Evolutionary conservation across 352 stramenopile genomes (phyloP).

Genomic region (Phytophthora quininea): DNA sequence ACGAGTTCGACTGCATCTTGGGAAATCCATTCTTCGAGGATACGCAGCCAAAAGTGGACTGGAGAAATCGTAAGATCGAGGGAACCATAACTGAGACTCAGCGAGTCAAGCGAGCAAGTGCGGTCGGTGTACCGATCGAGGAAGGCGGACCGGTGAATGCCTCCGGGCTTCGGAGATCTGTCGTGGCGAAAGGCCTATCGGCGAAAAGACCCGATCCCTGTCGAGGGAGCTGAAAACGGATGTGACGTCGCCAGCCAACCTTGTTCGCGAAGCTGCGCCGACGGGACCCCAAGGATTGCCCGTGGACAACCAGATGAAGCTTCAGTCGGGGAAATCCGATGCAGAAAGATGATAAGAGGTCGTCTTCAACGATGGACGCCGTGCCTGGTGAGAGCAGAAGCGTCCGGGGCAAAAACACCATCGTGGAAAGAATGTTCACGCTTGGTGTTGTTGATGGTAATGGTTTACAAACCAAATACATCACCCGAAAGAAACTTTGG

Average conservation of each 20-base stretch:
- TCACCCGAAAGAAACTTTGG: slow-evolving; percentile 1
- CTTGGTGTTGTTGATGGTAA: neutral
- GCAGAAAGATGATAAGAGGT: neutral
- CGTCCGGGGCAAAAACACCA: neutral
- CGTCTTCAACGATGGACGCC: neutral
- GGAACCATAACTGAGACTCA: slow-evolving; percentile 3
- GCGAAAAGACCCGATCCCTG: slow-evolving; percentile 1
- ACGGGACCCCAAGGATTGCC: slow-evolving; percentile 2
- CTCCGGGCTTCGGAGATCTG: slow-evolving; percentile 13
- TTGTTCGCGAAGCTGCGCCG: neutral
- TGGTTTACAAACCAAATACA: neutral
- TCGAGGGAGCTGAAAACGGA: slow-evolving; percentile 3
- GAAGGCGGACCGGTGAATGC: slow-evolving; percentile 11
- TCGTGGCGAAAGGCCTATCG: neutral
- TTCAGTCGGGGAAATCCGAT: neutral
- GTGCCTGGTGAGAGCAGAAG: neutral
- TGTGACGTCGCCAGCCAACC: neutral
- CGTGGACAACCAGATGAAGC: neutral
- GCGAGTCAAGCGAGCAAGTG: neutral
- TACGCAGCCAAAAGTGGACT: slow-evolving; percentile 9
- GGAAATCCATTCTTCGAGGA: slow-evolving; percentile 9
- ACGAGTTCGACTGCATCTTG: neutral
- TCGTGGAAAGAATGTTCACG: slow-evolving; percentile 17
- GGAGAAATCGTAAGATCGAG: slow-evolving; percentile 9
- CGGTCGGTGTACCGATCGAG: slow-evolving; percentile 2